Conservation (phyloP, 2,329 filamentous ascomycete species). For the Penicillium nordicum region DNA sequence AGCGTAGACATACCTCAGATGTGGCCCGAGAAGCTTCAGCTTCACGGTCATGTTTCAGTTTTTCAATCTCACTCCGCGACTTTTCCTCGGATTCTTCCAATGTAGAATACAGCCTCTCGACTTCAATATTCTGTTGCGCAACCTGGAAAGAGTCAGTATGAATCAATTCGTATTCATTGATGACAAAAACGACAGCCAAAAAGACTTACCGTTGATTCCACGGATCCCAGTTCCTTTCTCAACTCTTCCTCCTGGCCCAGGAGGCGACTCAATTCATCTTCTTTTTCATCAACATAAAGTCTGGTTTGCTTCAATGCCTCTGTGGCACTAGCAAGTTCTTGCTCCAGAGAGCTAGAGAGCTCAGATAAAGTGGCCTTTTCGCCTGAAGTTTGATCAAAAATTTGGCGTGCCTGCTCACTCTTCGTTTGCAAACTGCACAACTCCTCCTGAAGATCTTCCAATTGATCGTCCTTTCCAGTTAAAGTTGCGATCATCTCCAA, state of each 20-base stretch:
- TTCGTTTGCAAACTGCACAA: slow-evolving; percentile 25
- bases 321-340: slow-evolving; percentile 25
- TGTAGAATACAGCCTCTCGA: slow-evolving; percentile 18
- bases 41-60: slow-evolving; percentile 22
- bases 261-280: slow-evolving; percentile 25
- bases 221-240: slow-evolving; percentile 12
- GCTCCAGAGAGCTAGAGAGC: slow-evolving; percentile 20
- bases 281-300: slow-evolving; percentile 22
- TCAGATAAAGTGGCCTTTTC: slow-evolving; percentile 25
- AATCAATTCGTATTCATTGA: neutral
- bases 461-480: slow-evolving; percentile 45
- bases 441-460: slow-evolving; percentile 43
- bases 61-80: slow-evolving; percentile 18
- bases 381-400: slow-evolving; percentile 22
- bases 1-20: slow-evolving; percentile 21
- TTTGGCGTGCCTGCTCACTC: slow-evolving; percentile 20
- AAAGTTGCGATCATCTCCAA: slow-evolving; percentile 42
- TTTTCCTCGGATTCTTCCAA: slow-evolving; percentile 23
- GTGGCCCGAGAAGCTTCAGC: slow-evolving; percentile 16
- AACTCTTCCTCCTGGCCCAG: slow-evolving; percentile 20
- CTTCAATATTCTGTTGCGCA: slow-evolving; percentile 22
- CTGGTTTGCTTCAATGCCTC: slow-evolving; percentile 21
- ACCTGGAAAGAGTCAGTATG: slow-evolving; percentile 21
- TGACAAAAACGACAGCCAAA: neutral
- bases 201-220: slow-evolving; percentile 24